A percentile compares a stretch with the other conserved stretches of the same genome.
These are phyloP conservation scores for Trypanosoma lewisi DNA, from an alignment of 208 protist species.

Conservation along the genomic window DNA sequence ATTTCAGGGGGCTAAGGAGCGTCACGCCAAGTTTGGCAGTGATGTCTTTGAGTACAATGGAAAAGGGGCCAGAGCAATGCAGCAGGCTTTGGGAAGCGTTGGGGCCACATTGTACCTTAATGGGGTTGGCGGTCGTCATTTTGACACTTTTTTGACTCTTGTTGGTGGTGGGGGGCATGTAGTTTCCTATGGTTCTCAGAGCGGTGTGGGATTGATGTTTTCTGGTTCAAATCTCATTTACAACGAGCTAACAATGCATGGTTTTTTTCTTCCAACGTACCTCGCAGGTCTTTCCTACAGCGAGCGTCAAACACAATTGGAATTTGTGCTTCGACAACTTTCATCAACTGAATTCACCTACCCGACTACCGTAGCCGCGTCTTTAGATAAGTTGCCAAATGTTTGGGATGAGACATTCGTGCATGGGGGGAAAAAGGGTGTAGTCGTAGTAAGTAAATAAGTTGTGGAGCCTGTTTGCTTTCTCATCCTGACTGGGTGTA, in stretches of 20 bases:
- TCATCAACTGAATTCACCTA: conserved; percentile 40
- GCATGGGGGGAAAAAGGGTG: conserved; percentile 58
- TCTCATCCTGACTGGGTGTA: not conserved
- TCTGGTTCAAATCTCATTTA: conserved; percentile 66
- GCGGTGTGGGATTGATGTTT: conserved; percentile 65
- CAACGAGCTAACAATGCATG: conserved; percentile 73
- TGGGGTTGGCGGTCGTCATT: conserved; percentile 63
- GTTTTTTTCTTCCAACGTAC: conserved; percentile 61
- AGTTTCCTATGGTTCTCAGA: conserved; percentile 79
- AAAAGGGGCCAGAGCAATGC: conserved; percentile 47
- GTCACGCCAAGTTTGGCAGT: conserved; percentile 47
- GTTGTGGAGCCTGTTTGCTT: not conserved
- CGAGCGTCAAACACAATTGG: conserved; percentile 63
- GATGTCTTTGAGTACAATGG: conserved; percentile 72
- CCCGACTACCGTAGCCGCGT: conserved; percentile 38
- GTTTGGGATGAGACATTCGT: conserved; percentile 78
- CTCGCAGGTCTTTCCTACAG: conserved; percentile 37
- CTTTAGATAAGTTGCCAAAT: conserved; percentile 59
- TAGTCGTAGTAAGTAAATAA: conserved; percentile 41
- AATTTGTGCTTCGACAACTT: conserved; percentile 54
- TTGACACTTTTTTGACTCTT: conserved; percentile 67
- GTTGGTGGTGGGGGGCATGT: conserved; percentile 48
- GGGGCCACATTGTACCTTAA: conserved; percentile 63
- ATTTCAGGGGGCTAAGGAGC: conserved; percentile 51
- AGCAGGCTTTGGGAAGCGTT: conserved; percentile 30